Conservation (phyloP, 1,284 basidiomycete genomes). For the Ustanciosporium gigantosporum region DNA sequence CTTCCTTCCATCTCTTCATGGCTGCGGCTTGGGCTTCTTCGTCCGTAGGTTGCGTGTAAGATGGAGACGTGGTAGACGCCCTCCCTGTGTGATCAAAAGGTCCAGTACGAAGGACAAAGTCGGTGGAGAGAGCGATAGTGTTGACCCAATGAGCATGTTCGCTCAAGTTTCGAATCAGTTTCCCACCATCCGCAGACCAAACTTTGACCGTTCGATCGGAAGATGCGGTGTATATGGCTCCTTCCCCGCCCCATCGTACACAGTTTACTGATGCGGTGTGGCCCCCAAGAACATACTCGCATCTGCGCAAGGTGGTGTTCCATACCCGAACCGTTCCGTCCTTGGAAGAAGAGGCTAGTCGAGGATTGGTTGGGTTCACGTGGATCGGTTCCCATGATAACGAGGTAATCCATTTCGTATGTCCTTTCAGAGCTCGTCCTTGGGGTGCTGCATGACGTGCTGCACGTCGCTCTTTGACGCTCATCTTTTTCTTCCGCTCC, state of each 20-base stretch:
- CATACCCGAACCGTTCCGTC: conserved; percentile 93
- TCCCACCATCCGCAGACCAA: conserved; percentile 81
- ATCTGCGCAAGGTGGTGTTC: conserved; percentile 74
- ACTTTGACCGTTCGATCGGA: conserved; percentile 91
- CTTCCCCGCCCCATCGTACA: conserved; percentile 82
- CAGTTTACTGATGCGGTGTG: conserved; percentile 93
- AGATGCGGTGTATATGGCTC: conserved; percentile 77
- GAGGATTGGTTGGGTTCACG: conserved; percentile 61
- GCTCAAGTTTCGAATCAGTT: conserved; percentile 72
- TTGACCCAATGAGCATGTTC: conserved; percentile 99
- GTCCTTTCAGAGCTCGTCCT: conserved; percentile 68
- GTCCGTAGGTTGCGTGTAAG: conserved; percentile 26
- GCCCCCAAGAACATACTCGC: conserved; percentile 86
- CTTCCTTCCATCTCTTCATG: conserved; percentile 70
- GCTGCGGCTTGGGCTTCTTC: conserved; percentile 12
- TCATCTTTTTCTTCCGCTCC: conserved; percentile 26
- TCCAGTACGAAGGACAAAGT: conserved; percentile 90
- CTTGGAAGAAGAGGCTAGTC: conserved; percentile 91
- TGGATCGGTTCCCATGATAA: conserved; percentile 96
- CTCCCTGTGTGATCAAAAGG: conserved; percentile 80
- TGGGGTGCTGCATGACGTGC: conserved; percentile 51
- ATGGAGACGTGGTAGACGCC: conserved; percentile 6
- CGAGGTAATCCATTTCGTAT: conserved; percentile 96
- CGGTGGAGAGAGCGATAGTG: conserved; percentile 90
- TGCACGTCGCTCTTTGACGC: conserved; percentile 47